Evolutionary conservation across 306 rosid species (phyloP).

Genomic region (Senna tora): DNA sequence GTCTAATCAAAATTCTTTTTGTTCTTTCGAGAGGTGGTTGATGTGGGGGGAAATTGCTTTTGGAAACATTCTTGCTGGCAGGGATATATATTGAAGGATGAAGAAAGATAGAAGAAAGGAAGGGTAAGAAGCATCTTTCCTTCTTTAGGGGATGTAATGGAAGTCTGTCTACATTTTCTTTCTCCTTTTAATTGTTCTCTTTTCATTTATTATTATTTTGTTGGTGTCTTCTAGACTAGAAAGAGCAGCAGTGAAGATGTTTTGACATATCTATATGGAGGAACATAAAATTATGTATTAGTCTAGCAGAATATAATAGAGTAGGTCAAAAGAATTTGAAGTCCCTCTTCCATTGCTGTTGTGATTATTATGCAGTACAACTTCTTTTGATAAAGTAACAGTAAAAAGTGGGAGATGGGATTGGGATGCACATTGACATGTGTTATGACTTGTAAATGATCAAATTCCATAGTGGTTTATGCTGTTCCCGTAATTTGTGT

Average conservation of each 20-base stretch:
- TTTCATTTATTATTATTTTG: conserved; percentile 1
- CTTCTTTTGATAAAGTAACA: neutral
- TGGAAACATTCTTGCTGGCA: neutral
- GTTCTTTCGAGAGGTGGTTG: conserved; percentile 53
- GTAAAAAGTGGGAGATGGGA: conserved; percentile 6
- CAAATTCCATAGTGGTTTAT: neutral
- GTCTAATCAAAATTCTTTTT: conserved; percentile 62
- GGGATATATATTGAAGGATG: conserved; percentile 1
- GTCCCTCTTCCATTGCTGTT: conserved; percentile 26
- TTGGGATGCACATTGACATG: conserved; percentile 23
- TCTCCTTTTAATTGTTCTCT: conserved; percentile 20
- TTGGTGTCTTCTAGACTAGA: conserved; percentile 35
- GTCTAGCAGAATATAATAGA: conserved; percentile 50
- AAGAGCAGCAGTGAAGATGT: conserved; percentile 51
- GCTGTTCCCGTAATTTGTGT: neutral
- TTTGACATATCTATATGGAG: conserved; percentile 49
- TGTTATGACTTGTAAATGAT: neutral
- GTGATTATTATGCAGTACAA: conserved; percentile 11
- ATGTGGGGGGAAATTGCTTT: conserved; percentile 23
- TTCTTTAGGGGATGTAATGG: conserved; percentile 51
- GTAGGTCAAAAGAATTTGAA: conserved; percentile 32
- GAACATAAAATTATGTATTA: conserved; percentile 47
- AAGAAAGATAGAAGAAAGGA: conserved; percentile 39
- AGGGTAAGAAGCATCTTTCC: conserved; percentile 51
- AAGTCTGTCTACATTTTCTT: conserved; percentile 32